Base-by-base conservation (phyloP, 805 yeast genomes). In the Kodamaea leandrae region DNA sequence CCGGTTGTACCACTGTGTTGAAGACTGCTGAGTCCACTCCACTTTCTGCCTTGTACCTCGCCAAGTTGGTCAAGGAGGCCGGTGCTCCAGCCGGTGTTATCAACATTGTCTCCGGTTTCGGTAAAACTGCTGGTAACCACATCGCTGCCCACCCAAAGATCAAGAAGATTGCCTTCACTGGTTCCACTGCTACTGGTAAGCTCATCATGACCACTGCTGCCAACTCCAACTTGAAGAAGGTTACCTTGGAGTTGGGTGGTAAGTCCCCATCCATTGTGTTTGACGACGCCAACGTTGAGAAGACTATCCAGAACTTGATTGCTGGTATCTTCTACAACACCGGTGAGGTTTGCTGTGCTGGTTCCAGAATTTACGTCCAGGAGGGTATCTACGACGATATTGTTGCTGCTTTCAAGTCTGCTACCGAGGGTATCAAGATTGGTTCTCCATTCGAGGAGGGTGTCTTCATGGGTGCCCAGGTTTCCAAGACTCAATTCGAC, bases 331-430 rank as follows among this genome's bases (percentile, higher is more conserved):
- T 83, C 76, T 87, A 78, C 77, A 90, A 90, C 76, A 82, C 90
- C 58, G 98, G 98, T 68, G 96, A 91, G 72, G 90, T 87, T 44
- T 90, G 98, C 71, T 84, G 89, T 59, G 97, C 96, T 26, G 95
- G 96, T 50, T 88, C 96, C 42, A 82, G 98, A 68, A 71, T 89
- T 50, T 86, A 87, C 61, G 83, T 90, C 45, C 96, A 90, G 67
- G 95, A 85, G 50, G 77, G 78, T 26, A 73, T 88, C 53, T 86
- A 90, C 66, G 96, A 90, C 49, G 74, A 82, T 63, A 78, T 88
- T 48, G 61, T 88, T 43, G 73, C 68, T 25, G 81, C 74, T 50
- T 78, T 86, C 60, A 79, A 78, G 61, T 57, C 55, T 16, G 82
- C 78, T 46, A 80, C 82, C 54, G 66, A 71, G 32, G 42, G 63